phyloP scores from a whole-genome alignment of 768 basidiomycete genomes.

The Lactarius sp. region DNA sequence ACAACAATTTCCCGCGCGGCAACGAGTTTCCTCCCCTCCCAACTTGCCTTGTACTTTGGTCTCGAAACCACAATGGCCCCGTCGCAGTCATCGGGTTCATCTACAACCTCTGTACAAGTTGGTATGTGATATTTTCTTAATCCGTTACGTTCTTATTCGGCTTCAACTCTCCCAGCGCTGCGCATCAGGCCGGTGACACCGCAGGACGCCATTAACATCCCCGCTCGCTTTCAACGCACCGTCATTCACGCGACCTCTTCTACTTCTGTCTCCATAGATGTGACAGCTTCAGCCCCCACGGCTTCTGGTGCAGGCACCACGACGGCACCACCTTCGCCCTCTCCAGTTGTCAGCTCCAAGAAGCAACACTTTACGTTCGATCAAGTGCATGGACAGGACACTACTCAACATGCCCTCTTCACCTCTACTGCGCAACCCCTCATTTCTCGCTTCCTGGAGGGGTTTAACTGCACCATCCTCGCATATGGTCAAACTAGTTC shows the following conservation, averaged over 20 bases:
- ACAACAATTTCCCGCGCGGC: constrained; percentile 21
- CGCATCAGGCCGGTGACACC: constrained; percentile 85
- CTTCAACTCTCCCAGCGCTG: constrained; percentile 49
- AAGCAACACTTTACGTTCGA: constrained; percentile 90
- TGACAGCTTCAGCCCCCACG: constrained; percentile 48
- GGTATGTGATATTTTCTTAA: constrained; percentile 49
- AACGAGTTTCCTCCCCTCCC: constrained; percentile 12
- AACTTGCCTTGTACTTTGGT: constrained; percentile 20
- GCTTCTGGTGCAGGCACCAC: constrained; percentile 46
- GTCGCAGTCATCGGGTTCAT: constrained; percentile 52
- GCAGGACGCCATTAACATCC: constrained; percentile 82
- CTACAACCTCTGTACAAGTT: constrained; percentile 91
- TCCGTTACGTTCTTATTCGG: constrained; percentile 24
- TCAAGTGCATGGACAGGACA: constrained; percentile 83
- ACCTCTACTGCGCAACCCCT: constrained; percentile 80
- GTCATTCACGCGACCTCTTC: constrained; percentile 74
- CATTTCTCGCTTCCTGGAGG: constrained; percentile 82
- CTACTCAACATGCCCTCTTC: constrained; percentile 84
- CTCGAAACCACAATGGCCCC: constrained; percentile 55
- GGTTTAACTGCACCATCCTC: constrained; percentile 96
- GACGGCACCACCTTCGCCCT: constrained; percentile 38
- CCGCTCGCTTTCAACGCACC: constrained; percentile 88
- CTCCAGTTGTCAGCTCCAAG: constrained; percentile 44
- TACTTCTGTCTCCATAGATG: constrained; percentile 81
- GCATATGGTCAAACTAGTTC: constrained; percentile 98